Base-by-base conservation (phyloP, 805 yeast genomes). In the Yarrowia divulgata region DNA sequence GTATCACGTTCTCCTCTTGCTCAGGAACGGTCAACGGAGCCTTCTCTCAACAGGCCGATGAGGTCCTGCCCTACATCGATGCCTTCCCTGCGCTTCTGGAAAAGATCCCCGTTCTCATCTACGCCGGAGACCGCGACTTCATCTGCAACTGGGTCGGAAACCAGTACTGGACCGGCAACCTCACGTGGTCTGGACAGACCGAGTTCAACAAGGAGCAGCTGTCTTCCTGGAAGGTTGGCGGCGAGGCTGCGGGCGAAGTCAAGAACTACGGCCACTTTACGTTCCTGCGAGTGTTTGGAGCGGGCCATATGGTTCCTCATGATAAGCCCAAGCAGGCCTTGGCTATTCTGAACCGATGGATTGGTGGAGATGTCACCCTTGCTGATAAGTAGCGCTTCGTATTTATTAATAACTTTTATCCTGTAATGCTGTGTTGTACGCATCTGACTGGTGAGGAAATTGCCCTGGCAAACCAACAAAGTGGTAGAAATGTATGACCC, bases 81-180 rank as follows among this genome's bases (percentile, higher is more conserved):
- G 70, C 75, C 35, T 87, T 86, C 66, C 87, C 86, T 70, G 85
- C 85, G 57, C 81, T 88, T 71, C 83, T 92, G 74, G 89, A 90
- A 74, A 39, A 50, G 37, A 75, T 91, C 60, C 97, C 97, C 18
- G 93, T 92, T 7, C 84, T 93, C 75, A 85, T 91, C 71, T 93
- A 92, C 75, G 97, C 97, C 18, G 97, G 97, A 76, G 97, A 92
- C 78, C 90, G 91, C 79, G 97, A 92, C 79, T 92, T 85, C 79
- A 91, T 92, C 75, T 92, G 97, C 80, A 92, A 92, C 81, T 92
- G 97, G 95, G 82, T 92, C 71, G 97, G 97, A 72, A 90, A 91
- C 80, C 86, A 85, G 73, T 95, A 90, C n/a, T 91, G 97, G 95
- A 81, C 93, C 16, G 84, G 89, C 76, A 82, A 79, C 72, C 81